Evolutionary conservation across 2,329 filamentous ascomycete genomes (phyloP).

Genomic region (Penicillium sp.): DNA sequence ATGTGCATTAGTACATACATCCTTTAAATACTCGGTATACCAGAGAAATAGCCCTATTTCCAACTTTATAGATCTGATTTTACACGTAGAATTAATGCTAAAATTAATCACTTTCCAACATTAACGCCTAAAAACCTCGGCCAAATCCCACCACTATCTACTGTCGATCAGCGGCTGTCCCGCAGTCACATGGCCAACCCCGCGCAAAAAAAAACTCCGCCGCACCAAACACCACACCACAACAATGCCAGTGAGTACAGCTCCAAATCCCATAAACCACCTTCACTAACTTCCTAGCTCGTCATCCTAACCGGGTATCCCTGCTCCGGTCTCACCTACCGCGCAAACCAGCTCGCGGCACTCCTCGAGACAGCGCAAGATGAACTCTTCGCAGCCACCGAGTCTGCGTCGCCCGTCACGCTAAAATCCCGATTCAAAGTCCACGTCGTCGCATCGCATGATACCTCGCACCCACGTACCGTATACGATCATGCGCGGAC

Average conservation of each 20-base stretch:
- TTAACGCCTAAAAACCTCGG: no score
- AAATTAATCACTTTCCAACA: no score
- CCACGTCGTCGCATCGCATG: constrained; percentile 41
- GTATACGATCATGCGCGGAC: constrained; percentile 59
- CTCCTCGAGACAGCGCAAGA: constrained; percentile 52
- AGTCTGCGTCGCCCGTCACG: constrained; percentile 31
- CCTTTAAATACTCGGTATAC: no score
- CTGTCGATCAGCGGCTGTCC: not conserved
- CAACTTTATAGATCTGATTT: no score
- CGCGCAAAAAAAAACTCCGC: constrained; percentile 20
- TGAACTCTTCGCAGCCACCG: constrained; percentile 39
- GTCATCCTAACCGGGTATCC: constrained; percentile 64
- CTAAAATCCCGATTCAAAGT: constrained; percentile 48
- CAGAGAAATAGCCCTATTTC: no score
- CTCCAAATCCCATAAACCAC: not conserved
- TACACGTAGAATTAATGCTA: no score
- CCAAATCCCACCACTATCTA: not conserved
- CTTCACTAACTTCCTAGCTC: constrained; percentile 44
- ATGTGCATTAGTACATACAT: no score
- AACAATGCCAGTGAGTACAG: constrained; percentile 31
- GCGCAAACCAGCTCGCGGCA: constrained; percentile 57
- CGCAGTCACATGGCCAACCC: constrained; percentile 24
- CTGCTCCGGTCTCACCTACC: constrained; percentile 63
- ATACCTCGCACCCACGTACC: constrained; percentile 45
- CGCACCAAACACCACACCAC: constrained; percentile 8